These are phyloP conservation scores for Endoconidiophora laricicola DNA, from an alignment of 2,329 filamentous ascomycete species.

Conservation along the genomic window DNA sequence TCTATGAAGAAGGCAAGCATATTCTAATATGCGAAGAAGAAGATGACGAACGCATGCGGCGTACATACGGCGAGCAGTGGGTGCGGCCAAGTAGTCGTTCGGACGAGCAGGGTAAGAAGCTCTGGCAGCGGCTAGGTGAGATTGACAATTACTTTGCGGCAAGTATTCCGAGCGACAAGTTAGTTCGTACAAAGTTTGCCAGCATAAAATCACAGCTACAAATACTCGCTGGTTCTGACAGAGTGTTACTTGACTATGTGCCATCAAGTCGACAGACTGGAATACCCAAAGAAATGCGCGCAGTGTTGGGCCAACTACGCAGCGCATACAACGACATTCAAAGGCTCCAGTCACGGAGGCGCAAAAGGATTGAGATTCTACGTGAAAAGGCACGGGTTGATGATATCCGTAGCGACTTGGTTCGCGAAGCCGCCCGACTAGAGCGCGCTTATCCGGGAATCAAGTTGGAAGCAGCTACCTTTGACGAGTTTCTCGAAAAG, in stretches of 20 bases:
- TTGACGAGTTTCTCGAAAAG: constrained; percentile 78
- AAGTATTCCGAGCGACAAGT: constrained; percentile 36
- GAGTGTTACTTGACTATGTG: constrained; percentile 72
- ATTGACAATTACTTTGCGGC: constrained; percentile 74
- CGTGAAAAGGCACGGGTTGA: constrained; percentile 68
- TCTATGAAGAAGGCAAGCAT: constrained; percentile 71
- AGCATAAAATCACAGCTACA: constrained; percentile 59
- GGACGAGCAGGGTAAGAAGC: constrained; percentile 48
- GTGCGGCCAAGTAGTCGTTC: constrained; percentile 48
- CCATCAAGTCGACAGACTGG: constrained; percentile 67
- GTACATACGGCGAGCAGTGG: constrained; percentile 78
- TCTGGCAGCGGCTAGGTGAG: constrained; percentile 59
- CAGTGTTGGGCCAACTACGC: constrained; percentile 60
- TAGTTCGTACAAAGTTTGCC: constrained; percentile 62
- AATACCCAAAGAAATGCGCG: constrained; percentile 66
- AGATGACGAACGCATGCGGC: constrained; percentile 61
- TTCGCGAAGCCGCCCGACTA: constrained; percentile 66
- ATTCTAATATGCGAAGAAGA: constrained; percentile 63
- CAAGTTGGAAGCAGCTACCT: constrained; percentile 71
- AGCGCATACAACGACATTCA: constrained; percentile 71
- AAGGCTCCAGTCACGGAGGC: constrained; percentile 63
- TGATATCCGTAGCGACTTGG: constrained; percentile 73
- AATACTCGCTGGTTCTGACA: constrained; percentile 63
- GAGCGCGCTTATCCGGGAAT: constrained; percentile 78
- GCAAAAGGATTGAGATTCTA: constrained; percentile 62